These are phyloP conservation scores for Coemansia sp. DNA, from an alignment of 371 early-diverging fungal genomes.

Conservation along the genomic window DNA sequence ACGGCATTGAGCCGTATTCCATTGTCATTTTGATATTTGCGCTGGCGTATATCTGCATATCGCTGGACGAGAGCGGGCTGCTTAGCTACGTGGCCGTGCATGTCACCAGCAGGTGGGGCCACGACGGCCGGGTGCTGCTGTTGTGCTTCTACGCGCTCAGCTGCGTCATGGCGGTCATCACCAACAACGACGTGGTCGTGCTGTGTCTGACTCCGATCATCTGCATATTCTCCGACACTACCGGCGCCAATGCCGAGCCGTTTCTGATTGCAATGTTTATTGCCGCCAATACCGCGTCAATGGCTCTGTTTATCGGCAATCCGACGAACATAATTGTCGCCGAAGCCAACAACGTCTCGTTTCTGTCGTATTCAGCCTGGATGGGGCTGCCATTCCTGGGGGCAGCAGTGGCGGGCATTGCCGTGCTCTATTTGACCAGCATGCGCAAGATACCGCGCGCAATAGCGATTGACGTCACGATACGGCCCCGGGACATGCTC, in stretches of 20 bases:
- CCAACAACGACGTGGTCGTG: constrained; percentile 81
- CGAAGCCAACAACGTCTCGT: constrained; percentile 71
- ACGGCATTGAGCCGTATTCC: constrained; percentile 73
- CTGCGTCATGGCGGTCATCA: constrained; percentile 69
- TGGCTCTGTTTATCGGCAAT: constrained; percentile 83
- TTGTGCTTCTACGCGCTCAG: constrained; percentile 66
- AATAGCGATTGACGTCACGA: constrained; percentile 54
- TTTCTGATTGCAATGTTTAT: constrained; percentile 71
- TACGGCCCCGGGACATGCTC: constrained; percentile 58
- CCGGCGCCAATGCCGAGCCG: constrained; percentile 63
- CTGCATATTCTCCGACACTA: constrained; percentile 65
- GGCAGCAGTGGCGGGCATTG: constrained; percentile 57
- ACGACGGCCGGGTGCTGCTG: constrained; percentile 62
- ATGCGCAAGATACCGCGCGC: constrained; percentile 55
- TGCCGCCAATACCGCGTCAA: constrained; percentile 74
- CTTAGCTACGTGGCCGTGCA: constrained; percentile 69
- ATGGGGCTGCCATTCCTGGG: constrained; percentile 73
- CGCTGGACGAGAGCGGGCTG: constrained; percentile 76
- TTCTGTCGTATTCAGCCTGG: constrained; percentile 75
- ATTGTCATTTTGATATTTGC: constrained; percentile 75
- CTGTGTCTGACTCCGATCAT: constrained; percentile 78
- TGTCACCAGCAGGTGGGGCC: constrained; percentile 63
- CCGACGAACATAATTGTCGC: constrained; percentile 83
- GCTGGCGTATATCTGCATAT: constrained; percentile 81
- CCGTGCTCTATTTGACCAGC: constrained; percentile 57